Evolutionary conservation across 768 basidiomycete genomes (phyloP), one percentile per base, ranked within the genome.

Genomic region (Boletus coccyginus): DNA sequence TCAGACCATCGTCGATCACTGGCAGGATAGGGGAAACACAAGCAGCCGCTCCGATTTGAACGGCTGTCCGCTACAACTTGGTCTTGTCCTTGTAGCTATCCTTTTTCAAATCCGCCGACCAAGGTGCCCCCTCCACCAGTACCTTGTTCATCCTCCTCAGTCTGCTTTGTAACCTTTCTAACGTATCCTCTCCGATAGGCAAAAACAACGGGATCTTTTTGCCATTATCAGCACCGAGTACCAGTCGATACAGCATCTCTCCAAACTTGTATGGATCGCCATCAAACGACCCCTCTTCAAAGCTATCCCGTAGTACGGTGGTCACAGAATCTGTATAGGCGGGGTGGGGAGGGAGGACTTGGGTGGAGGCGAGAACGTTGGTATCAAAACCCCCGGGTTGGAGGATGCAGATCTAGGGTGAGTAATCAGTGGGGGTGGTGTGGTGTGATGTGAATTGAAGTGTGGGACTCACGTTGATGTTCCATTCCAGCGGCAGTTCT

Each of bases 371-470:
- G 32, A 60, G 4, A 5, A 35, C 44, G 13, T 64, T 56, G 17
- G 65, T 55, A 42, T 57, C 50, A 41, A 70, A 70, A 0, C 17
- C 43, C 9, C 63, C 68, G 0, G 59, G 52, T 49, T 63, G 47
- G 32, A 67, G 32, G 48, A 63, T 55, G 29, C 62, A 56, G 19
- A 61, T 55, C 57, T 63, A 32, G 31, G 8, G 17, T 17, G 12
- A 16, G 10, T 19, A 14, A 24, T 27, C 17, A 17, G 6, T 27
- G 2, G 21, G 10, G 24, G 6, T 6, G 4, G 35, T 14, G 13
- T 14, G 7, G 21, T 19, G 14, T 17, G 19, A n/a, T 19, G 14
- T 17, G 19, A n/a, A 10, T 32, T 9, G 17, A 38, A n/a, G 17
- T 27, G n/a, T 10, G 31, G 13, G 32, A 41, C 62, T 36, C 36